Evolutionary conservation across 2,329 filamentous ascomycete genomes (phyloP).

Genomic region (Hymenotorrendiella dingleyae): DNA sequence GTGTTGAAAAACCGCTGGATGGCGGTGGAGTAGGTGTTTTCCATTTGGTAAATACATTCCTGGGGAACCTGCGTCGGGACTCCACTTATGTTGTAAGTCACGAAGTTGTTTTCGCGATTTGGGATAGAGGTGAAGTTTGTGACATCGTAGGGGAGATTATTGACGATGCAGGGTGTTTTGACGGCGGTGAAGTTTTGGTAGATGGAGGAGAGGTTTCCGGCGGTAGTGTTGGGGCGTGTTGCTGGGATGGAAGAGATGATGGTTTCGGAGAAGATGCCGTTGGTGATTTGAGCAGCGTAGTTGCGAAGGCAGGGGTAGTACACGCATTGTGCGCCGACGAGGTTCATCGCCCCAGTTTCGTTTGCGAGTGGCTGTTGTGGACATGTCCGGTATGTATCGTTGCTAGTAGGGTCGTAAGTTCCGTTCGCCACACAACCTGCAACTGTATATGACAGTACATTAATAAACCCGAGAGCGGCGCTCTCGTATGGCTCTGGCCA

Average conservation of each 20-base stretch:
- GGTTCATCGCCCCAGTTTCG: not conserved
- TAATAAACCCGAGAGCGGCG: not conserved
- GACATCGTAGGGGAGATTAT: not conserved
- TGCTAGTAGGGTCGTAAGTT: not conserved
- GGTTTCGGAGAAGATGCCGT: not conserved
- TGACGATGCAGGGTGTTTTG: not conserved
- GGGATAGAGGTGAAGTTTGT: not conserved
- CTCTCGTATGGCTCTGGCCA: not conserved
- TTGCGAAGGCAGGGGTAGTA: not conserved
- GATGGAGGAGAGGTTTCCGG: no score
- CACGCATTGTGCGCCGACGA: not conserved
- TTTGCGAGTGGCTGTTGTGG: not conserved
- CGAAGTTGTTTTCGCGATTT: not conserved
- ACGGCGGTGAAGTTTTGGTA: not conserved
- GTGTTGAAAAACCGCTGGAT: not conserved
- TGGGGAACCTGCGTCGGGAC: not conserved
- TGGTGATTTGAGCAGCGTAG: not conserved
- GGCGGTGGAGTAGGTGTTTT: not conserved
- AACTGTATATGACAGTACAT: not conserved
- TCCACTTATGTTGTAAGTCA: not conserved
- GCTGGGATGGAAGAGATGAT: not conserved
- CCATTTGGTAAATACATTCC: not conserved
- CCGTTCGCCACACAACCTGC: not conserved
- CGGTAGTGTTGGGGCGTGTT: not conserved
- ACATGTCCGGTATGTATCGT: not conserved